A percentile compares a stretch with the other conserved stretches of the same genome.
These are phyloP conservation scores for Candida taoyuanica DNA, from an alignment of 805 yeast genomes.

Conservation along the genomic window DNA sequence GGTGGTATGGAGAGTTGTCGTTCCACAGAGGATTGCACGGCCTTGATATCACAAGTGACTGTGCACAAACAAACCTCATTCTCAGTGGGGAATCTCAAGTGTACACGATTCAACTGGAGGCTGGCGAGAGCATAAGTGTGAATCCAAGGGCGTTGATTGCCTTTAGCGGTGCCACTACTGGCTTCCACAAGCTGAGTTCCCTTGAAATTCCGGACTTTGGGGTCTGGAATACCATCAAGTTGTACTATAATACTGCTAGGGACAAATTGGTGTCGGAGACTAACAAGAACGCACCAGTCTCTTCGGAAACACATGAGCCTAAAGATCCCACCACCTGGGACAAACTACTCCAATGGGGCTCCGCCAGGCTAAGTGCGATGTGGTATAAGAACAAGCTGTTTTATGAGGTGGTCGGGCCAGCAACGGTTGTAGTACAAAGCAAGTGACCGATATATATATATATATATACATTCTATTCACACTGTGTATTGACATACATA, in stretches of 20 bases:
- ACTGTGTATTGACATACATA: too few relatives aligned
- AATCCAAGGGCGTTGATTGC: slow-evolving; percentile 17
- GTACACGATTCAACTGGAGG: slow-evolving; percentile 22
- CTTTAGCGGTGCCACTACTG: slow-evolving; percentile 10
- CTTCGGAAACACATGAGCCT: background rate
- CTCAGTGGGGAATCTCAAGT: slow-evolving; percentile 30
- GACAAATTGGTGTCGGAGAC: too few relatives aligned
- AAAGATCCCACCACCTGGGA: slow-evolving; percentile 5
- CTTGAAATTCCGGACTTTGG: slow-evolving; percentile 14
- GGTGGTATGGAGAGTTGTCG: slow-evolving; percentile 20
- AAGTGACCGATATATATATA: slow-evolving; percentile 3
- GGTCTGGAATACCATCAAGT: slow-evolving; percentile 10
- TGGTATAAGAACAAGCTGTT: slow-evolving; percentile 20
- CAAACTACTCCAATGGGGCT: slow-evolving; percentile 12
- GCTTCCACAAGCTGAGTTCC: slow-evolving; percentile 8
- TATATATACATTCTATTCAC: slow-evolving; percentile 11
- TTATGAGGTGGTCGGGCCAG: slow-evolving; percentile 29
- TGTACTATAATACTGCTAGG: background rate
- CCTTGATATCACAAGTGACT: background rate
- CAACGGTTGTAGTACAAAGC: slow-evolving; percentile 26
- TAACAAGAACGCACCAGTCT: background rate
- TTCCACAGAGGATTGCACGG: background rate
- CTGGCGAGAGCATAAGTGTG: slow-evolving; percentile 23
- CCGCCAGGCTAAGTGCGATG: slow-evolving; percentile 12
- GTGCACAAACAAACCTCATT: slow-evolving; percentile 24